These are phyloP conservation scores for Serendipita sp. DNA, from an alignment of 768 basidiomycete species.

Conservation along the genomic window DNA sequence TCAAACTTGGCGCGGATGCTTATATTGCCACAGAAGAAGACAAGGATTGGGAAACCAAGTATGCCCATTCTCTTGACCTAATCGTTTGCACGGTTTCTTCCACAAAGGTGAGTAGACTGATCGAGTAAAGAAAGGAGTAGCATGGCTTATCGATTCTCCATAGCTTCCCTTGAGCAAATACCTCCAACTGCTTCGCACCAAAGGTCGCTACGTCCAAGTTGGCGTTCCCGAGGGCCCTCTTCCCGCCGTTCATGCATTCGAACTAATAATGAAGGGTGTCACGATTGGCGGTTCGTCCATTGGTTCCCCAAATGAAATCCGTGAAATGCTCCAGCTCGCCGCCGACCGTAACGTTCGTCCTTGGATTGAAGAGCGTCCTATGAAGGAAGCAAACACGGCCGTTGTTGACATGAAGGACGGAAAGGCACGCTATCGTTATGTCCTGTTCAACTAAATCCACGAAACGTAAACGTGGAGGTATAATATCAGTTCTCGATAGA, in stretches of 20 bases:
- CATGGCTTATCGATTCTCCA: slow-evolving; percentile 14
- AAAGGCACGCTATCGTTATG: slow-evolving; percentile 37
- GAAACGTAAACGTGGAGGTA: no score
- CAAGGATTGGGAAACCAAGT: slow-evolving; percentile 14
- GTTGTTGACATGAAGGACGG: slow-evolving; percentile 32
- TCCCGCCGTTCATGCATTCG: slow-evolving; percentile 24
- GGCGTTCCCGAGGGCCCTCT: slow-evolving; percentile 36
- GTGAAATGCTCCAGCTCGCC: slow-evolving; percentile 44
- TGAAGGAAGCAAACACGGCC: slow-evolving; percentile 33
- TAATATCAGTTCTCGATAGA: no score
- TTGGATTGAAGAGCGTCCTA: slow-evolving; percentile 30
- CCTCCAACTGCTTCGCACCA: slow-evolving; percentile 31
- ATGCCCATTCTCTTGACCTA: slow-evolving; percentile 22
- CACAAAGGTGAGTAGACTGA: slow-evolving; percentile 20
- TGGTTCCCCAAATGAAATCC: slow-evolving; percentile 41
- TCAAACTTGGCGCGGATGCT: slow-evolving; percentile 39
- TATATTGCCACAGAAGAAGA: slow-evolving; percentile 32
- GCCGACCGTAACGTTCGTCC: slow-evolving; percentile 36
- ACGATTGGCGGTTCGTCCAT: slow-evolving; percentile 23
- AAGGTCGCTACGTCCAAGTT: slow-evolving; percentile 41
- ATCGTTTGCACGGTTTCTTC: slow-evolving; percentile 28
- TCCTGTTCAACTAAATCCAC: slow-evolving; percentile 18
- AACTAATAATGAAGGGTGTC: slow-evolving; percentile 18
- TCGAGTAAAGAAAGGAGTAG: slow-evolving; percentile 34
- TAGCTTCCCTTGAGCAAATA: slow-evolving; percentile 20